Base-by-base conservation (phyloP, 2,329 filamentous ascomycete genomes). In the Diaporthe sp. region DNA sequence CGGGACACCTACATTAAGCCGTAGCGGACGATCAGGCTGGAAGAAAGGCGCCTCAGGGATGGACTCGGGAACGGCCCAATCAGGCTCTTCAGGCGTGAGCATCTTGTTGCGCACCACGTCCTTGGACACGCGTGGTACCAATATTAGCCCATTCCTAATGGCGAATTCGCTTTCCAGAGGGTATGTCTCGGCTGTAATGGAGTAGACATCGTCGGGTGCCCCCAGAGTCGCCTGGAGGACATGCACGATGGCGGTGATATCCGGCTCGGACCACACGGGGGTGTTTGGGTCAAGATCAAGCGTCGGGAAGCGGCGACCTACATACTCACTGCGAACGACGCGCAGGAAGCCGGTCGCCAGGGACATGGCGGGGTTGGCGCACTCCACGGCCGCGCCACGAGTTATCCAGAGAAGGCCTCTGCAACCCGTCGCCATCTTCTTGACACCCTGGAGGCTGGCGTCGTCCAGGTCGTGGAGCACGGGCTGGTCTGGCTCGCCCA, bases 121-220 rank as follows among this genome's bases (percentile, higher is more conserved):
- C 1, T 74, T 78, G 30, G 80, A 79, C 50, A 80, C 79, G 0
- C 82, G 74, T 12, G 77, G 77, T 28, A 83, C 74, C 12, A 79
- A 75, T 0, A 82, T 72, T 13, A 75, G 60, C 1, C 79, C 78
- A 35, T 80, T 76, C 1, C 76, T 73, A n/a, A 82, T 75, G 0
- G 79, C 81, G 30, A 80, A 83, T 68, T 84, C 83, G 33, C 76
- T 71, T 10, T 78, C 79, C n/a, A n/a, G n/a, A n/a, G n/a, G n/a
- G n/a, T n/a, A n/a, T n/a, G n/a, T n/a, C n/a, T 54, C n/a, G 22
- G 47, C 47, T 1, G 47, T 50, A 6, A 25, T 9, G 5, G 45
- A 47, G 3, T 13, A 35, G 42, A 10, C 42, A 68, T 10, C 28
- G 15, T 5, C 22, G 7, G 64, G 7, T 19, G 22, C 64, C 9